A percentile compares a stretch with the other conserved stretches of the same genome.
phyloP scores from a whole-genome alignment of 2,329 filamentous ascomycete species.

The Cladosporium oxysporum region DNA sequence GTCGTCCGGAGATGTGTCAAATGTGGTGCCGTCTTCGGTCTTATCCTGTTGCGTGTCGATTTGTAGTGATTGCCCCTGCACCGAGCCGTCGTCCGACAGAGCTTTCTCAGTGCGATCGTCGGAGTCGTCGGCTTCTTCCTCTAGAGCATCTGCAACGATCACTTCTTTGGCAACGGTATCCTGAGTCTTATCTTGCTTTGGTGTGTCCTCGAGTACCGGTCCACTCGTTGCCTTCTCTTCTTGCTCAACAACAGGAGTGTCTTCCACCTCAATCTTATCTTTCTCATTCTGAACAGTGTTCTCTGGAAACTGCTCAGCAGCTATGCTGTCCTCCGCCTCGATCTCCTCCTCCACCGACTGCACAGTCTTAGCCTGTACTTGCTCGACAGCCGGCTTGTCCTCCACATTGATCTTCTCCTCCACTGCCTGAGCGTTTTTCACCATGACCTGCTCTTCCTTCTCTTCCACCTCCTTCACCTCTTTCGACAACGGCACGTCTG shows the following conservation, averaged over 20 bases:
- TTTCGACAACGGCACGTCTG: not conserved
- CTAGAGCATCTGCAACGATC: not conserved
- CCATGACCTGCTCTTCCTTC: not conserved
- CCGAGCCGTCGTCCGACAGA: constrained; percentile 6
- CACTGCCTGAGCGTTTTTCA: not conserved
- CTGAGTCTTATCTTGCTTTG: constrained; percentile 2
- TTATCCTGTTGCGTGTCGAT: not conserved
- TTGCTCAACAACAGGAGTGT: not conserved
- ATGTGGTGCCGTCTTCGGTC: not conserved
- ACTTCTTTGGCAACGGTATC: not conserved
- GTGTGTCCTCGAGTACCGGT: not conserved
- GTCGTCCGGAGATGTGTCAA: not conserved
- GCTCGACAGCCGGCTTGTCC: not conserved
- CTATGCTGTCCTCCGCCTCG: not conserved
- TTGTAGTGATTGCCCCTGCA: not conserved
- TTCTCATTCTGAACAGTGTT: not conserved
- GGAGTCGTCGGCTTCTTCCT: not conserved
- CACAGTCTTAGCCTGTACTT: not conserved
- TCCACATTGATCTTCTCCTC: not conserved
- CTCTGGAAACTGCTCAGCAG: not conserved
- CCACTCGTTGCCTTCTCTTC: not conserved
- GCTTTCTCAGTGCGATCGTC: constrained; percentile 14
- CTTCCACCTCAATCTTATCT: not conserved
- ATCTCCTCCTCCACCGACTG: not conserved
- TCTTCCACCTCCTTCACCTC: not conserved